These are phyloP conservation scores for Verticillium isaacii DNA, from an alignment of 2,329 filamentous ascomycete species.

Conservation along the genomic window DNA sequence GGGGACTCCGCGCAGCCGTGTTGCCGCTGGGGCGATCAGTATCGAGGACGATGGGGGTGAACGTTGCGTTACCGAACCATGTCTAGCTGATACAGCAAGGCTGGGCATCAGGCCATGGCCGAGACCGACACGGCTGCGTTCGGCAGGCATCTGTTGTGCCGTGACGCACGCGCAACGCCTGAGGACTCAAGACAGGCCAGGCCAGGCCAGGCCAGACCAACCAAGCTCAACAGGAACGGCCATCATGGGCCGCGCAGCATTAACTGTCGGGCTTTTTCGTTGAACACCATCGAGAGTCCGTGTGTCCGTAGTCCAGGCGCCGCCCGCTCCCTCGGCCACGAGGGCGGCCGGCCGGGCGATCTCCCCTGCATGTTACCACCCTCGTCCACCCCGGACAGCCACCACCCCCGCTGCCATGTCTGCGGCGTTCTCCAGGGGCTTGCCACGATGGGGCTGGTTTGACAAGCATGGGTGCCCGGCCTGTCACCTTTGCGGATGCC, in stretches of 20 bases:
- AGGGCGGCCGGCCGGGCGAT: neutral
- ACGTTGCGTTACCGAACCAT: neutral
- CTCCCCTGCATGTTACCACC: neutral
- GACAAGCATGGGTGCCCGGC: neutral
- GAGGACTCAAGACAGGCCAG: neutral
- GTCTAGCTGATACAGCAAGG: neutral
- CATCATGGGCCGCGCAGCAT: neutral
- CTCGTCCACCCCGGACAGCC: neutral
- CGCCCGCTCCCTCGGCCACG: neutral
- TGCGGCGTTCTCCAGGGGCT: neutral
- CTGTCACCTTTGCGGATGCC: neutral
- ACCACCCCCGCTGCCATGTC: neutral
- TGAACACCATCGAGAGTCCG: neutral
- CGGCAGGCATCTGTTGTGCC: neutral
- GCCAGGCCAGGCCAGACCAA: neutral
- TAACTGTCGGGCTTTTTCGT: neutral
- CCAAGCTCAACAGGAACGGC: neutral
- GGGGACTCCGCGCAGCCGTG: neutral
- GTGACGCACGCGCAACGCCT: neutral
- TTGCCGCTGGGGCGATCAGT: neutral
- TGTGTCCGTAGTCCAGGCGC: neutral
- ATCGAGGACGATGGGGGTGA: neutral
- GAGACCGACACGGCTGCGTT: neutral
- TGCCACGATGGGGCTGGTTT: neutral
- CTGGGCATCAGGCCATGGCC: neutral